Base-by-base conservation (phyloP, 257 asterid species). In the Schizonepeta tenuifolia region DNA sequence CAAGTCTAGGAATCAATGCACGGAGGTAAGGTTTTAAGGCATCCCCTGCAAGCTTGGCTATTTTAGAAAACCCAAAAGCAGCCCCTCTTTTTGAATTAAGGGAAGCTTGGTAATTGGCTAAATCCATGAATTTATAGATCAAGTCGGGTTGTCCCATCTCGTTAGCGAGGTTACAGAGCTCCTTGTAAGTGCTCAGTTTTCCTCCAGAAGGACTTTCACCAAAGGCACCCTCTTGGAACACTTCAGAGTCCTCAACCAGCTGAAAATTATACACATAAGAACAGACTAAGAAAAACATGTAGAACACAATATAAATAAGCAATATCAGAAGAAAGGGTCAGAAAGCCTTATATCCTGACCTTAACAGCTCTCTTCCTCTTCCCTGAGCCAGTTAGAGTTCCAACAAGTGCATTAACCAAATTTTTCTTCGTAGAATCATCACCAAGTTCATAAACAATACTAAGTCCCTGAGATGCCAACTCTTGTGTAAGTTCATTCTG, bases 71-170 rank as follows among this genome's bases (percentile, higher is more conserved):
- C 70, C 99, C 99, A 88, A 91, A 94, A 70, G 99, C 99, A 51
- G 95, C 99, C 70, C 98, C 99, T 80, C 99, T 83, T 87, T 91
- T 94, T 44, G 99, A 94, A 79, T 91, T 90, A 65, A 94, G 85
- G 69, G 99, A 91, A 69, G 98, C 89, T 77, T 91, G 99, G 76
- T 94, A 88, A 80, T 94, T 94, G 66, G 99, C 97, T 71, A 94
- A 85, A 82, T 94, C 98, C 99, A 94, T 94, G 83, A 94, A 94
- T 75, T 94, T 94, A 81, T 94, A 94, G 49, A 94, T 90, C 77
- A 94, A 83, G 81, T 94, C 99, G 2, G 99, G 99, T 74, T 94
- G 97, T 44, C 99, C 99, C 97, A 94, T 91, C 82, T 94, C 99
- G 70, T 91, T 94, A 64, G 99, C 99, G 15, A 94, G 86, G 85